Percentiles rank a stretch among this genome's conserved stretches.
Evolutionary conservation across 1,139 yeast genomes (phyloP).

Genomic region (Geotrichum candidum): DNA sequence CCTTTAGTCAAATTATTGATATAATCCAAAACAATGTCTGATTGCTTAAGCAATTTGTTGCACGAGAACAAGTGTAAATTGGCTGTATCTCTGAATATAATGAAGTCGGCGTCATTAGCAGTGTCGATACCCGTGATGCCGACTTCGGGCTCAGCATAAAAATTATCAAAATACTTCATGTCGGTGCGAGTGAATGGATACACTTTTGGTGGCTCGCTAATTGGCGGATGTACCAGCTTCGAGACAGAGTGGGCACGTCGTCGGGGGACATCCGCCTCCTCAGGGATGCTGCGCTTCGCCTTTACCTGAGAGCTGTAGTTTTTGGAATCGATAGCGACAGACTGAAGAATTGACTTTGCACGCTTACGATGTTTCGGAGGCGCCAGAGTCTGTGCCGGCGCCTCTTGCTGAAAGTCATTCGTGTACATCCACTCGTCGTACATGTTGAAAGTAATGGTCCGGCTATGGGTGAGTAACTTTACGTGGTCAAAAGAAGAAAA

Average conservation of each 20-base stretch:
- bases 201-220: not conserved
- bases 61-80: constrained; percentile 34
- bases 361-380: constrained; percentile 22
- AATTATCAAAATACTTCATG: constrained; percentile 7
- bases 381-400: constrained; percentile 9
- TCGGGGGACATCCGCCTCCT: constrained; percentile 22
- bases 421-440: constrained; percentile 35
- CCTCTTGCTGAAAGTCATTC: constrained; percentile 20
- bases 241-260: constrained; percentile 23
- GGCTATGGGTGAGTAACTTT: not conserved
- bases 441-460: constrained; percentile 20
- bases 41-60: constrained; percentile 38
- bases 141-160: constrained; percentile 1
- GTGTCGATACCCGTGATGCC: constrained; percentile 24
- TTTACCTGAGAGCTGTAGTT: constrained; percentile 1
- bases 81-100: constrained; percentile 28
- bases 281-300: constrained; percentile 16
- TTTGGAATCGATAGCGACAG: constrained; percentile 26
- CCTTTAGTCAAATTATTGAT: constrained; percentile 44
- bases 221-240: not conserved
- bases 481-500: constrained; percentile 7
- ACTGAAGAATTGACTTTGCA: constrained; percentile 27
- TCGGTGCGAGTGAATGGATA: constrained; percentile 19
- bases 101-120: constrained; percentile 25
- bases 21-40: constrained; percentile 40